Evolutionary conservation across 1,139 yeast species (phyloP).

Genomic region (Suhomyces guaymorum): DNA sequence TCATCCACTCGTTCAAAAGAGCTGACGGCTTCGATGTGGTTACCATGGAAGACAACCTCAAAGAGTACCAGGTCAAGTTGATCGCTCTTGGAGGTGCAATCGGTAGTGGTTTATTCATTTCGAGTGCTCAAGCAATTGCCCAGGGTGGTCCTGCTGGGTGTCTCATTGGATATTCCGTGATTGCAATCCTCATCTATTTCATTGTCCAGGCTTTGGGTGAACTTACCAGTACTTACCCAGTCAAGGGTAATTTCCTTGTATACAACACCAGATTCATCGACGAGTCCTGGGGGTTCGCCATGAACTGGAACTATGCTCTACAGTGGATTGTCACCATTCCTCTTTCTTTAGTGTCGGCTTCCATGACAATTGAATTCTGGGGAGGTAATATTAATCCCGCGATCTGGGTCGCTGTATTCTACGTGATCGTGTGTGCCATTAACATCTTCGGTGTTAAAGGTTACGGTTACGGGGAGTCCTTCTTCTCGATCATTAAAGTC

Average conservation of each 20-base stretch:
- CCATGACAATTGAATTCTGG: conserved; percentile 26
- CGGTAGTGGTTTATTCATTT: conserved; percentile 45
- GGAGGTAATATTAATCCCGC: conserved; percentile 20
- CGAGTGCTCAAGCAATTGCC: conserved; percentile 23
- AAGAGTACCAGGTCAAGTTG: conserved; percentile 22
- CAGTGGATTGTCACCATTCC: conserved; percentile 28
- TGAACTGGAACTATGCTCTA: conserved; percentile 27
- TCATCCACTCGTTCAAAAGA: conserved; percentile 12
- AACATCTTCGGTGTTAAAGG: conserved; percentile 24
- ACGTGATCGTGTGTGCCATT: conserved; percentile 21
- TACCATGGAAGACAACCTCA: conserved; percentile 17
- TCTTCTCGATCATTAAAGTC: conserved; percentile 24
- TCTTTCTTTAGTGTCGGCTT: conserved; percentile 25
- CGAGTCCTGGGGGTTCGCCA: conserved; percentile 27
- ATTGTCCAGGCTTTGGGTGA: conserved; percentile 26
- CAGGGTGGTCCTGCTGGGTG: conserved; percentile 25
- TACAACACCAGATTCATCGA: conserved; percentile 26
- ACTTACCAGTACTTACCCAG: conserved; percentile 22
- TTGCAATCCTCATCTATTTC: conserved; percentile 23
- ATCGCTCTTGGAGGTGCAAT: conserved; percentile 46
- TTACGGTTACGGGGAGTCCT: conserved; percentile 22
- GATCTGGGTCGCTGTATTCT: conserved; percentile 26
- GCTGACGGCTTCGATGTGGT: conserved; percentile 9
- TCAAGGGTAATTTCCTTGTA: conserved; percentile 24
- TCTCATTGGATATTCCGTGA: conserved; percentile 24